Evolutionary conservation across 1,284 basidiomycete genomes (phyloP).

Genomic region (Xanthoconium separans): DNA sequence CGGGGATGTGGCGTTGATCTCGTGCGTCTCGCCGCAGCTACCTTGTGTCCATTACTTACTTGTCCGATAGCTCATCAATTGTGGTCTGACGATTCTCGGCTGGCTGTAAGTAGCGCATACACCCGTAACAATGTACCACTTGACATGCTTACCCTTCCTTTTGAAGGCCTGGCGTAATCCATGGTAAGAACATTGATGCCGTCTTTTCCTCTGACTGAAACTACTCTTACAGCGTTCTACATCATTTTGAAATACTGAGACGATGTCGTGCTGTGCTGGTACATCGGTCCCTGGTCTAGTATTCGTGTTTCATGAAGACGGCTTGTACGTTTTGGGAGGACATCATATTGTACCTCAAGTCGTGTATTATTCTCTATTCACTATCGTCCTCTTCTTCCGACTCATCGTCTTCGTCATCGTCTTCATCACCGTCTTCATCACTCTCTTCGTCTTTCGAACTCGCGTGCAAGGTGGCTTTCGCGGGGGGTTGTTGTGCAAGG

Average conservation of each 20-base stretch:
- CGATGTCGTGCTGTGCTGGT: too few species aligned
- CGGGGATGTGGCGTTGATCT: conserved; percentile 72
- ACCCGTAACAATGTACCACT: not conserved
- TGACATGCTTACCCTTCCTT: conserved; percentile 6
- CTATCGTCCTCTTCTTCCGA: conserved; percentile 15
- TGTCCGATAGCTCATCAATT: conserved; percentile 61
- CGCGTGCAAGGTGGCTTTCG: conserved; percentile 10
- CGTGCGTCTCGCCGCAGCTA: conserved; percentile 37
- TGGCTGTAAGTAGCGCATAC: conserved; percentile 53
- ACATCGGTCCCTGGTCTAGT: not conserved
- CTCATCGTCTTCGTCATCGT: not conserved
- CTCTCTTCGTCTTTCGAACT: conserved; percentile 26
- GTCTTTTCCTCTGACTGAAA: conserved; percentile 1
- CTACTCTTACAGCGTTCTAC: conserved; percentile 53
- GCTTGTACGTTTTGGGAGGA: not conserved
- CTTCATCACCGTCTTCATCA: conserved; percentile 13
- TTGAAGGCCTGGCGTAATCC: conserved; percentile 69
- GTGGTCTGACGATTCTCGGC: conserved; percentile 66
- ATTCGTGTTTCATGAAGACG: not conserved
- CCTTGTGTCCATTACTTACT: not conserved
- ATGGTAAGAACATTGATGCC: conserved; percentile 44
- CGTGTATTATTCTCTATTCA: conserved; percentile 1
- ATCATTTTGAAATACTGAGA: conserved; percentile 65
- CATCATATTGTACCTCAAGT: conserved; percentile 2
- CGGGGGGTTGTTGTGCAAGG: not conserved